A percentile compares a stretch with the other conserved stretches of the same genome.
These are phyloP conservation scores for Sphaerosporella brunnea DNA, from an alignment of 495 filamentous ascomycete species.

Conservation along the genomic window DNA sequence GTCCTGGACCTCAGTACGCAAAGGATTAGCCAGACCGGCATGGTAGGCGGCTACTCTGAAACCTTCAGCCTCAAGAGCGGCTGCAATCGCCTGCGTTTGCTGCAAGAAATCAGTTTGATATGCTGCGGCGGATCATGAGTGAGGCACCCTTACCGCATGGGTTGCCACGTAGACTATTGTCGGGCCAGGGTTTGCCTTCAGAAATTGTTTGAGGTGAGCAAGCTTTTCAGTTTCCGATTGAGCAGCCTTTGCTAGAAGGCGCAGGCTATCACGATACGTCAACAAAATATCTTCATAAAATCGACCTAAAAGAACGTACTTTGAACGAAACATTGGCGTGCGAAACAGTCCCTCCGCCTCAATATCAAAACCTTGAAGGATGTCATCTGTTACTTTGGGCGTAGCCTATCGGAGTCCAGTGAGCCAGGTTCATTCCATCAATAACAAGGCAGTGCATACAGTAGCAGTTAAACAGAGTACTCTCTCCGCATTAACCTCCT, in stretches of 20 bases:
- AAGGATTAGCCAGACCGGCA: slow-evolving; percentile 33
- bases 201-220: slow-evolving; percentile 31
- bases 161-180: slow-evolving; percentile 41
- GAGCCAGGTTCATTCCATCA: too few species aligned
- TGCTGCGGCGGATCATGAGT: background rate
- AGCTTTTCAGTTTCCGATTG: slow-evolving; percentile 29
- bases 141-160: slow-evolving; percentile 27
- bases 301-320: slow-evolving; percentile 19
- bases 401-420: too few species aligned
- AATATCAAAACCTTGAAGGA: slow-evolving; percentile 37
- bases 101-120: slow-evolving; percentile 11
- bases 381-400: slow-evolving; percentile 35
- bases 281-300: background rate
- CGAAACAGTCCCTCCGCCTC: slow-evolving; percentile 33
- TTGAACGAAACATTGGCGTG: slow-evolving; percentile 40
- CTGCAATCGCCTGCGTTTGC: slow-evolving; percentile 33
- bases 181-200: slow-evolving; percentile 33
- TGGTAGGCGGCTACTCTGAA: slow-evolving; percentile 35
- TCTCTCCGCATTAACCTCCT: slow-evolving; percentile 39
- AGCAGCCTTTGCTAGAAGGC: slow-evolving; percentile 34
- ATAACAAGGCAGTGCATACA: too few species aligned
- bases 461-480: slow-evolving; percentile 43
- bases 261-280: slow-evolving; percentile 24
- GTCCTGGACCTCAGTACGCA: slow-evolving; percentile 33
- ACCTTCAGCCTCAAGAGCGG: slow-evolving; percentile 23